A percentile compares a stretch with the other conserved stretches of the same genome.
phyloP scores from a whole-genome alignment of 2,329 filamentous ascomycete species.

The Monosporascus cannonballus region DNA sequence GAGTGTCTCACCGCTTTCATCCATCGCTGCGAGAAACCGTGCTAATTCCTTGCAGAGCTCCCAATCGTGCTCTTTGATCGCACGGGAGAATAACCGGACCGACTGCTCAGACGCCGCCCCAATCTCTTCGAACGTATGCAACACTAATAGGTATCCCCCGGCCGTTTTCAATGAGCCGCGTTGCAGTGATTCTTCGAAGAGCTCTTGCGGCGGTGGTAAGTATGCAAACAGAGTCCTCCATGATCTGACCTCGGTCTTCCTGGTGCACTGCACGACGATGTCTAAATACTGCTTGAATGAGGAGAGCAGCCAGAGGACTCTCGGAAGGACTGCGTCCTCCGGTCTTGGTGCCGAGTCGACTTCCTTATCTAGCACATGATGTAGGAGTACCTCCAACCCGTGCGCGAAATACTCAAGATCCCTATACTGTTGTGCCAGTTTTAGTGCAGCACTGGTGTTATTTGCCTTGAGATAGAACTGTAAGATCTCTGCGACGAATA shows the following conservation, averaged over 20 bases:
- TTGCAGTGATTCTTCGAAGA: constrained; percentile 88
- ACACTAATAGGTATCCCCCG: constrained; percentile 88
- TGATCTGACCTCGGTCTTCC: constrained; percentile 91
- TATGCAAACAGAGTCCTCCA: constrained; percentile 94
- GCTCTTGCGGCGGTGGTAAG: constrained; percentile 79
- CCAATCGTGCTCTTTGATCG: constrained; percentile 84
- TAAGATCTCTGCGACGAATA: constrained; percentile 85
- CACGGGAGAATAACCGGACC: constrained; percentile 72
- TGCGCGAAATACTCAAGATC: constrained; percentile 88
- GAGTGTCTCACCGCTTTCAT: constrained; percentile 77
- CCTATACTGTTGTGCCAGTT: constrained; percentile 78
- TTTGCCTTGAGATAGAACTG: constrained; percentile 71
- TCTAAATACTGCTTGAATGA: constrained; percentile 84
- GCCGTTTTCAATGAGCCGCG: constrained; percentile 88
- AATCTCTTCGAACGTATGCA: constrained; percentile 75
- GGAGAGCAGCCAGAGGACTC: constrained; percentile 58
- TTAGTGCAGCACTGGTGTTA: constrained; percentile 73
- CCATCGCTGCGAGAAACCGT: constrained; percentile 88
- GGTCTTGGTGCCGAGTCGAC: constrained; percentile 66
- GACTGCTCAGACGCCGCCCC: constrained; percentile 68
- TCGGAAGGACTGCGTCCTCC: constrained; percentile 57
- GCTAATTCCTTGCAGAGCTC: constrained; percentile 93
- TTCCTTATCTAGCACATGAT: constrained; percentile 90
- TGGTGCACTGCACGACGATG: constrained; percentile 92
- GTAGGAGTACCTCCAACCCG: constrained; percentile 83